Base-by-base conservation (phyloP, 805 yeast species). In the Kodamaea sagamina region DNA sequence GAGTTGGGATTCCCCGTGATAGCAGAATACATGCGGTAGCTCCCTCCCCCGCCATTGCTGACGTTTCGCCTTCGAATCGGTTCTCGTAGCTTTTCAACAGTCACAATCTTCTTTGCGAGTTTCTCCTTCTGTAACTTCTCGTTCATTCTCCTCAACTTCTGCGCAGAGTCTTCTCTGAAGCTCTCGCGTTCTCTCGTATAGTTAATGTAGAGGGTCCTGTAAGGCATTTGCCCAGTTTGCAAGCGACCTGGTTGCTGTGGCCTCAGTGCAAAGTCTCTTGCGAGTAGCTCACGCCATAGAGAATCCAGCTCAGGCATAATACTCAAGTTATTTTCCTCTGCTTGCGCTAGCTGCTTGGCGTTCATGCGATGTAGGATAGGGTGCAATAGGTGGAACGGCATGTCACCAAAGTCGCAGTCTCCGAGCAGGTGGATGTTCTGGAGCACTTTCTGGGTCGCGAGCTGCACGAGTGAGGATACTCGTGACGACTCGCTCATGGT, bases 251-350 rank as follows among this genome's bases (percentile, higher is more conserved):
- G 36, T 18, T 24, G 31, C 6, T 24, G 31, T 4, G 80, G 78
- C 26, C 80, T 54, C 37, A 68, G 70, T 2, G 75, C 67, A 47
- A 78, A 78, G 51, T 77, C 82, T 43, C 72, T 65, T 29, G 60
- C 59, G 1, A 78, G 58, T 16, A 78, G 55, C n/a, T 46, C 42
- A 29, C 52, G 55, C 83, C 83, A 78, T 25, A 78, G 48, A 4
- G 59, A 62, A 47, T 77, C 81, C 3, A 75, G 60, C 32, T 65
- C 56, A 1, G 72, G 67, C 5, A 55, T 55, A 1, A 78, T 50
- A 17, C 65, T 75, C 4, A 77, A 75, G 32, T 78, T 72, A 36
- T 52, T 58, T 1, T 43, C 45, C 52, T 78, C 82, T 0, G 77
- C 61, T 6, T 50, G 43, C 26, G 57, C 57, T 12, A 78, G 58